A percentile compares a stretch with the other conserved stretches of the same genome.
Evolutionary conservation across 495 filamentous ascomycete genomes (phyloP).

Genomic region (Aspergillus ostianus): DNA sequence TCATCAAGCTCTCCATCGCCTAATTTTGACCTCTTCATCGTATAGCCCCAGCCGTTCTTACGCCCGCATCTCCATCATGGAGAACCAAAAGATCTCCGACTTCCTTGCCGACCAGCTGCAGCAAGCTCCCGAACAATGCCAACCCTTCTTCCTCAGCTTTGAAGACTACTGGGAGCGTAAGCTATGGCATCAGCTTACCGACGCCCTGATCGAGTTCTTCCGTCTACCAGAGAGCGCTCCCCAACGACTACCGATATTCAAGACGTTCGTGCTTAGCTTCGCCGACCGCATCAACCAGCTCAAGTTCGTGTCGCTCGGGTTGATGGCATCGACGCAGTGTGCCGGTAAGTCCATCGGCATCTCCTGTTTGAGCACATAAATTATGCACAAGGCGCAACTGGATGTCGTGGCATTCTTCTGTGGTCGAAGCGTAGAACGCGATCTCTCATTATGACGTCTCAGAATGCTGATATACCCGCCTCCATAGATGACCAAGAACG

Average conservation of each 20-base stretch:
- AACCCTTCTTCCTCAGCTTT: constrained; percentile 83
- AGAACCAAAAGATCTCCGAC: constrained; percentile 82
- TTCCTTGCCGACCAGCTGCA: constrained; percentile 87
- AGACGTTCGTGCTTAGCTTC: constrained; percentile 93
- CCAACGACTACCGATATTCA: constrained; percentile 86
- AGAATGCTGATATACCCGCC: background rate
- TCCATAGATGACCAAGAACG: constrained; percentile 78
- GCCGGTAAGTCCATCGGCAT: constrained; percentile 56
- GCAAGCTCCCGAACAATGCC: constrained; percentile 78
- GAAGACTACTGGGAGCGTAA: constrained; percentile 98
- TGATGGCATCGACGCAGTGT: constrained; percentile 84
- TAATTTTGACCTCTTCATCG: background rate
- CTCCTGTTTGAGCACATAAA: background rate
- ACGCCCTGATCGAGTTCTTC: constrained; percentile 86
- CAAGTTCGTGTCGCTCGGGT: constrained; percentile 86
- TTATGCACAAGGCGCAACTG: background rate
- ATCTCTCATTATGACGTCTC: background rate
- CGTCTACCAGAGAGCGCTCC: constrained; percentile 72
- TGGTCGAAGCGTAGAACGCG: too few species aligned
- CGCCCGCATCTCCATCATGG: constrained; percentile 52
- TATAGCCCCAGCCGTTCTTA: constrained; percentile 3
- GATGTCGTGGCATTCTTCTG: too few species aligned
- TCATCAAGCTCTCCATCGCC: background rate
- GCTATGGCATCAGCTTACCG: constrained; percentile 98
- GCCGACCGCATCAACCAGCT: constrained; percentile 98